Conservation (phyloP, 2,329 filamentous ascomycete genomes). For the Leptographium flavum region DNA sequence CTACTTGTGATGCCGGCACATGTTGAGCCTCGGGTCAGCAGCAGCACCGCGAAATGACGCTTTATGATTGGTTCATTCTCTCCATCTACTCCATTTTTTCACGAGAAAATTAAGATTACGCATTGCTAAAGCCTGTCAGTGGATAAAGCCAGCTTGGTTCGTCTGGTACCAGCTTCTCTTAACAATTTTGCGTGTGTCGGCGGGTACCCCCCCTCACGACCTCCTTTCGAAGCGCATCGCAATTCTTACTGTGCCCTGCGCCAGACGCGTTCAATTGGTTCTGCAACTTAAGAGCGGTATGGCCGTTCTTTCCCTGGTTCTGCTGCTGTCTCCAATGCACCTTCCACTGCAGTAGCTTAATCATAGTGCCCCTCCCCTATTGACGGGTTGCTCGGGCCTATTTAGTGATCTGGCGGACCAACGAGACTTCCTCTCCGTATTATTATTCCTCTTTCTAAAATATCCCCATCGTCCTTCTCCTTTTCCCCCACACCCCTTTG, state of each 20-base stretch:
- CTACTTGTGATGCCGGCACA: neutral
- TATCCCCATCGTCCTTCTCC: constrained; percentile 8
- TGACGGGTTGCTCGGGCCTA: constrained; percentile 3
- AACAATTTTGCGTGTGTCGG: neutral
- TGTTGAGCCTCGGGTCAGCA: neutral
- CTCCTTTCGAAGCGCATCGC: neutral
- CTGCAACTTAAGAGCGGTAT: neutral
- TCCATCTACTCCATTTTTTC: neutral
- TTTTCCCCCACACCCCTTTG: constrained; percentile 13
- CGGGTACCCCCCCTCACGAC: neutral
- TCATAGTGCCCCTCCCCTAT: constrained; percentile 1
- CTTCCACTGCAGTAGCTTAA: neutral
- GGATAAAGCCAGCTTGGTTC: neutral
- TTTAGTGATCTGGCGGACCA: neutral
- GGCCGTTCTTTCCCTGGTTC: neutral
- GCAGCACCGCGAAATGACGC: neutral
- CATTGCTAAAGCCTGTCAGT: neutral
- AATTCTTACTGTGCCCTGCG: neutral
- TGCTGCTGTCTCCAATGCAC: neutral
- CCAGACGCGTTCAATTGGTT: neutral
- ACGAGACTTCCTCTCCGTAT: neutral
- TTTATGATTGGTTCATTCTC: neutral
- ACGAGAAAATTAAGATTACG: constrained; percentile 1
- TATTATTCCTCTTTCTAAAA: constrained; percentile 1
- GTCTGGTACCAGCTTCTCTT: neutral